Conservation (phyloP, 2,329 filamentous ascomycete species). For the Zelopaecilomyces penicillatus region DNA sequence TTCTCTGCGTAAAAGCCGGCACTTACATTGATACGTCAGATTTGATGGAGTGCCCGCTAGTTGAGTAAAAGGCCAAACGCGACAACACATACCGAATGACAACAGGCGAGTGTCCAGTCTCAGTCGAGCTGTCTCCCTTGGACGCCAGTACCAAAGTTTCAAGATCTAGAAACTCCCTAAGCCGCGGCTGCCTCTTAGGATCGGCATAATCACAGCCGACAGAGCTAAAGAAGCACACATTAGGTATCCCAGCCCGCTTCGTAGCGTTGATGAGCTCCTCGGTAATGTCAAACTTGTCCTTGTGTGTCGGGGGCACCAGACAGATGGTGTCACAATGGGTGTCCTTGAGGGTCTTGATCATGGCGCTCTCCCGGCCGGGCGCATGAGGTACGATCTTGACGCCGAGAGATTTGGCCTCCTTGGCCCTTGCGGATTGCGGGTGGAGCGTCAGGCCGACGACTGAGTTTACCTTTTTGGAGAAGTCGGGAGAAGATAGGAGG, state of each 20-base stretch:
- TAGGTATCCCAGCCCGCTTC: slow-evolving; percentile 34
- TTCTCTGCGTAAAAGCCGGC: slow-evolving; percentile 45
- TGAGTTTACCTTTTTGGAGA: slow-evolving; percentile 32
- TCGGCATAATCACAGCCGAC: slow-evolving; percentile 43
- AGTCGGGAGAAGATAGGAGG: slow-evolving; percentile 33
- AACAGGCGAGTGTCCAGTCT: slow-evolving; percentile 33
- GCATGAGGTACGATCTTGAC: slow-evolving; percentile 33
- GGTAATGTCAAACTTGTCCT: slow-evolving; percentile 37
- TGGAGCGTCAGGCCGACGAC: slow-evolving; percentile 34
- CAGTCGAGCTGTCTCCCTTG: slow-evolving; percentile 34
- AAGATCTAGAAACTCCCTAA: slow-evolving; percentile 44
- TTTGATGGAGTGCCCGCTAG: not conserved
- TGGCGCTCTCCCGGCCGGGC: slow-evolving; percentile 29
- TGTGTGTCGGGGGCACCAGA: slow-evolving; percentile 38
- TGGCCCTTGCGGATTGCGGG: slow-evolving; percentile 26
- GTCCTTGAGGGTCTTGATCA: slow-evolving; percentile 31
- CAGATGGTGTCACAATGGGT: slow-evolving; percentile 39
- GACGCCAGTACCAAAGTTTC: slow-evolving; percentile 32
- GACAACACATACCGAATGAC: slow-evolving; percentile 30
- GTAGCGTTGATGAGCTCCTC: slow-evolving; percentile 36
- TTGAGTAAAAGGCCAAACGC: not conserved
- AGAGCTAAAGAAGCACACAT: slow-evolving; percentile 39
- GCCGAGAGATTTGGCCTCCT: slow-evolving; percentile 33
- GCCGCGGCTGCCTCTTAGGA: slow-evolving; percentile 35
- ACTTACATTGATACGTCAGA: slow-evolving; percentile 14